Percentiles rank a stretch among this genome's conserved stretches.
These are phyloP conservation scores for Arthrobotrys entomopaga DNA, from an alignment of 2,329 filamentous ascomycete species.

Conservation along the genomic window DNA sequence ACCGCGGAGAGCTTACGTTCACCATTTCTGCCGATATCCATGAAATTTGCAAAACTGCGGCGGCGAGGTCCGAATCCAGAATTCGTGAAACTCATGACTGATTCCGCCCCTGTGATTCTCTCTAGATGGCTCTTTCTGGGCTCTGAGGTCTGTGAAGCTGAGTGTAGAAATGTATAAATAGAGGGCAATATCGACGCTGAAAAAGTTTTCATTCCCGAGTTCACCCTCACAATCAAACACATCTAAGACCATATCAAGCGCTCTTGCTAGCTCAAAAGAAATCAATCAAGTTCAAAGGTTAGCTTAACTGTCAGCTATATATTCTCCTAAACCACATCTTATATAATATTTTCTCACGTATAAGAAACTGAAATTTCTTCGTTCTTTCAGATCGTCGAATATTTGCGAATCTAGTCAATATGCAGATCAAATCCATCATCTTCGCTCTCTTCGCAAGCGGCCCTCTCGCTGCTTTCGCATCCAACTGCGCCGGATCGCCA, in stretches of 20 bases:
- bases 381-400: not conserved
- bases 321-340: not conserved
- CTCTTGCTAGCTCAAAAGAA: not conserved
- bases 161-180: not conserved
- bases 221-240: not conserved
- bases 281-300: not conserved
- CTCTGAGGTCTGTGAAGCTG: not conserved
- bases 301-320: not conserved
- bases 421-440: slow-evolving; percentile 32
- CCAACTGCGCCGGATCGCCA: slow-evolving; percentile 26
- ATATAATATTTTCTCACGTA: not conserved
- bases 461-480: slow-evolving; percentile 25
- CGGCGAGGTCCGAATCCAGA: not conserved
- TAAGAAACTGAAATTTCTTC: not conserved
- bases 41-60: not conserved
- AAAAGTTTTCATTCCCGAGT: not conserved
- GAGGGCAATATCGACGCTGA: not conserved
- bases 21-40: not conserved
- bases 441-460: slow-evolving; percentile 16
- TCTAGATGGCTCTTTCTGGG: not conserved
- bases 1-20: not conserved
- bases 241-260: not conserved
- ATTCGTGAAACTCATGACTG: not conserved
- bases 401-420: slow-evolving; percentile 8
- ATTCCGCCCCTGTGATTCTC: no score